Percentiles rank a stretch among this genome's conserved stretches.
phyloP scores from a whole-genome alignment of 2,329 filamentous ascomycete species.

The Knoxdaviesia capensis region DNA sequence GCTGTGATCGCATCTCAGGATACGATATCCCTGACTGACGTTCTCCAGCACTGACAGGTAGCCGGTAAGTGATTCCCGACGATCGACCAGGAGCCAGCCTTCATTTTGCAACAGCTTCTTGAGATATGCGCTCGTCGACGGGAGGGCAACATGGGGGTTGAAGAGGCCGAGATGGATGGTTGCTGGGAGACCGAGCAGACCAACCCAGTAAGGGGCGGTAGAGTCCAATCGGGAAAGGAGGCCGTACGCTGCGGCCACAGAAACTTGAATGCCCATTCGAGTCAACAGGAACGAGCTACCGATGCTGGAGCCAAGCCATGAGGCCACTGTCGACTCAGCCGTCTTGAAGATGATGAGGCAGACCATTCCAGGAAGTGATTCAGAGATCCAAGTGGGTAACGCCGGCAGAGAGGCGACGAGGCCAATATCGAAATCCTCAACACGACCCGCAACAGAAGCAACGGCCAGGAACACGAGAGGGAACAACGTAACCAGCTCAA shows the following conservation, averaged over 20 bases:
- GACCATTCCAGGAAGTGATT: conserved; percentile 43
- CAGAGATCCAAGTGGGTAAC: conserved; percentile 34
- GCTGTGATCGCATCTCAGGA: conserved; percentile 86
- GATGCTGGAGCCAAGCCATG: conserved; percentile 26
- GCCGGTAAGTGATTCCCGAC: conserved; percentile 71
- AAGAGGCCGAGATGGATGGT: conserved; percentile 48
- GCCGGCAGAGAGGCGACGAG: conserved; percentile 28
- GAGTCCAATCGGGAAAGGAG: conserved; percentile 16
- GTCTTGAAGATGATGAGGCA: conserved; percentile 45
- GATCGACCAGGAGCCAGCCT: conserved; percentile 59
- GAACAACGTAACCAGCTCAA: conserved; percentile 53
- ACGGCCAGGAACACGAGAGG: conserved; percentile 46
- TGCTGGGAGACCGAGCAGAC: conserved; percentile 50
- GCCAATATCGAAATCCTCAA: conserved; percentile 24
- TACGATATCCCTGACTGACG: conserved; percentile 46
- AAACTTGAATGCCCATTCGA: conserved; percentile 50
- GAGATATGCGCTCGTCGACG: conserved; percentile 35
- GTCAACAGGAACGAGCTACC: conserved; percentile 45
- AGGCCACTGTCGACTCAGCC: conserved; percentile 19
- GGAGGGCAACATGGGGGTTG: conserved; percentile 54
- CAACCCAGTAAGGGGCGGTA: conserved; percentile 41
- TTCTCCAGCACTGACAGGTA: conserved; percentile 85
- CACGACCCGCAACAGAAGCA: conserved; percentile 39
- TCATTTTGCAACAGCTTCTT: conserved; percentile 45
- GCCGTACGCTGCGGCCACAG: conserved; percentile 44